A percentile compares a stretch with the other conserved stretches of the same genome.
These are phyloP conservation scores for Pyrenochaeta sp. DNA, from an alignment of 2,329 filamentous ascomycete genomes.

Conservation along the genomic window DNA sequence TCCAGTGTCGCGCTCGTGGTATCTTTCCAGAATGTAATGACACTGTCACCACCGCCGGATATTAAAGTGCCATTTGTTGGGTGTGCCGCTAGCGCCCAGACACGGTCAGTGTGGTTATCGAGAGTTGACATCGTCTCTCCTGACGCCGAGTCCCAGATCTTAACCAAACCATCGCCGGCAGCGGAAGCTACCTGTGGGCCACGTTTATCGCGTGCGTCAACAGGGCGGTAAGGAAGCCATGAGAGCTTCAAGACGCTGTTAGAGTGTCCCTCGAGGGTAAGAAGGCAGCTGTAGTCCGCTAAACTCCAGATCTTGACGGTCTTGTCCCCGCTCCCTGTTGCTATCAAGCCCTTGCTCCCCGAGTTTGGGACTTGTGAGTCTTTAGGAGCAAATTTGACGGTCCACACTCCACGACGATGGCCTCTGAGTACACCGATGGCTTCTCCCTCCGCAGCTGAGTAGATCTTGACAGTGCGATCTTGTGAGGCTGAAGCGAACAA, in stretches of 20 bases:
- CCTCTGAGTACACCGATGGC: constrained; percentile 89
- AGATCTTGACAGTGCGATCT: constrained; percentile 96
- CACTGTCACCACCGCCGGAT: constrained; percentile 91
- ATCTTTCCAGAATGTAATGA: constrained; percentile 94
- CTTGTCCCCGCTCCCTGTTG: constrained; percentile 95
- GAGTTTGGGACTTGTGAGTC: constrained; percentile 69
- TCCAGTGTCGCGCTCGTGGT: constrained; percentile 82
- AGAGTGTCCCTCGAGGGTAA: constrained; percentile 95
- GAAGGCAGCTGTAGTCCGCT: constrained; percentile 87
- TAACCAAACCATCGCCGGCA: constrained; percentile 92
- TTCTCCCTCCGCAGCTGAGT: constrained; percentile 88
- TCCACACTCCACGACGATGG: constrained; percentile 95
- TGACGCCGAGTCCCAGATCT: constrained; percentile 89
- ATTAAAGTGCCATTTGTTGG: constrained; percentile 71
- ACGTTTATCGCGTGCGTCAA: constrained; percentile 58
- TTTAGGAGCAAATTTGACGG: constrained; percentile 85
- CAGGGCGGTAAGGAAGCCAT: constrained; percentile 71
- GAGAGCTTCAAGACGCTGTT: constrained; percentile 94
- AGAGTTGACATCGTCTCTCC: constrained; percentile 88
- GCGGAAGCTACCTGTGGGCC: constrained; percentile 81
- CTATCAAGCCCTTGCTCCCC: constrained; percentile 76
- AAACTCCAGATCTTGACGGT: constrained; percentile 96
- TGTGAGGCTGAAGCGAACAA: constrained; percentile 96
- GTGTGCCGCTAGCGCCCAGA: constrained; percentile 86
- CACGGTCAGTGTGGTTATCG: constrained; percentile 95